Evolutionary conservation across 2,329 filamentous ascomycete genomes (phyloP), one percentile per base, ranked within the genome.

Genomic region (Alternaria sp.): DNA sequence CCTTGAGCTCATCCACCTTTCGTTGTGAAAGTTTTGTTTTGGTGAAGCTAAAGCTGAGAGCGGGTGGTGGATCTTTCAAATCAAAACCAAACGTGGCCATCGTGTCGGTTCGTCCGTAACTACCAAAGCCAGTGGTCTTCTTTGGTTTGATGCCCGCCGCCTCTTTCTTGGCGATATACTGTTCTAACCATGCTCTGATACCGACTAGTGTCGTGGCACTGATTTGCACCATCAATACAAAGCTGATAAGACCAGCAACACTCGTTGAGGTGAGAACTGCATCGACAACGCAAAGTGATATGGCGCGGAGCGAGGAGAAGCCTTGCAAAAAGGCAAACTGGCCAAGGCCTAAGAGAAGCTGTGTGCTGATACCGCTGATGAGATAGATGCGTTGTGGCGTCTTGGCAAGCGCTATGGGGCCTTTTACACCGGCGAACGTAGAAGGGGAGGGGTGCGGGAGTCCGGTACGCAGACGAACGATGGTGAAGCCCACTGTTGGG

Each of bases 281-380:
- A 53, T 74, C 72, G 3, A 70, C 55, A n/a, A 70, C 28, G 42
- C 72, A 74, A 10, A 74, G 63, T 4, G 65, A 70, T 24, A 73
- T 68, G 3, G 63, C 44, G 24, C 71, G 64, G 4, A 74, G 61
- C 7, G 63, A 58, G 3, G 56, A 41, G 42, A 71, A 72, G 11
- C 72, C 70, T 51, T 66, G 63, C 2, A 67, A 54, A 40, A 62
- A 69, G 1, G 61, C 53, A 5, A 72, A 24, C 53, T 71, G 69
- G 5, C 67, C 68, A 0, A 74, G 40, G 1, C 49, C 57, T 11
- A 74, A 60, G 6, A 51, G 10, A 1, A 66, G 44, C 34, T 74
- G 70, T 4, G 65, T 57, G 8, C 69, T 37, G 8, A 67, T 23
- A 10, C 61, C 66, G 51, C 65, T 65, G 34, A 69, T 58, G 48